Evolutionary conservation across 2,329 filamentous ascomycete species (phyloP).

Genomic region (Tympanopsis confertula): DNA sequence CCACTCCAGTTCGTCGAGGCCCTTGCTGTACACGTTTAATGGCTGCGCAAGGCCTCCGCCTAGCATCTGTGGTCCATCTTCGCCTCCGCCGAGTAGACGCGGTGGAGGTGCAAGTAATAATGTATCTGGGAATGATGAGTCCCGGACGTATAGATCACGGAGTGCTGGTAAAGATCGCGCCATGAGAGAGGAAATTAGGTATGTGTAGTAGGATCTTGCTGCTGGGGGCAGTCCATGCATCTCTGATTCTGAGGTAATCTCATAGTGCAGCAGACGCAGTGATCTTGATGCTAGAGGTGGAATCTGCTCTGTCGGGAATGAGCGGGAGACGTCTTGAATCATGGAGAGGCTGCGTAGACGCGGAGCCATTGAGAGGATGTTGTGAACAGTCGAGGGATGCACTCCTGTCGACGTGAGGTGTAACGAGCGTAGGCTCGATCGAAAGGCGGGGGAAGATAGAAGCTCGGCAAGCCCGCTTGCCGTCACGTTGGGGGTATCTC

Average conservation of each 20-base stretch:
- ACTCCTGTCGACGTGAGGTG: slow-evolving; percentile 43
- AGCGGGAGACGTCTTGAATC: slow-evolving; percentile 38
- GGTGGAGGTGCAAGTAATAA: slow-evolving; percentile 4
- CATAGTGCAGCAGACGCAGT: slow-evolving; percentile 26
- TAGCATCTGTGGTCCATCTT: slow-evolving; percentile 16
- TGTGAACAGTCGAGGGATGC: slow-evolving; percentile 24
- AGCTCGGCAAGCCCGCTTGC: slow-evolving; percentile 40
- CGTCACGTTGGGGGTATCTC: slow-evolving; percentile 44
- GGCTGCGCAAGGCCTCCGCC: slow-evolving; percentile 33
- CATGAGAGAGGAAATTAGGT: neutral
- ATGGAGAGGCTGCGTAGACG: slow-evolving; percentile 35
- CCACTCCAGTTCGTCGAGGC: slow-evolving; percentile 45
- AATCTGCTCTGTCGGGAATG: slow-evolving; percentile 41
- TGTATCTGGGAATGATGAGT: neutral
- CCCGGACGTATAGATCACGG: neutral
- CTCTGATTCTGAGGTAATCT: slow-evolving; percentile 2
- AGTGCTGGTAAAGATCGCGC: neutral
- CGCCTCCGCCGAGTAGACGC: slow-evolving; percentile 24
- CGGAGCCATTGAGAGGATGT: slow-evolving; percentile 25
- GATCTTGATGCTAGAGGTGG: slow-evolving; percentile 38
- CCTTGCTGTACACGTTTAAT: slow-evolving; percentile 49
- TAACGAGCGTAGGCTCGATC: slow-evolving; percentile 35
- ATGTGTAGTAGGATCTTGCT: neutral
- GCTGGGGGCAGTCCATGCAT: slow-evolving; percentile 3
- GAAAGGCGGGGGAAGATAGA: slow-evolving; percentile 31